Evolutionary conservation across 2,329 filamentous ascomycete species (phyloP).

Genomic region (Phialophora tarda): DNA sequence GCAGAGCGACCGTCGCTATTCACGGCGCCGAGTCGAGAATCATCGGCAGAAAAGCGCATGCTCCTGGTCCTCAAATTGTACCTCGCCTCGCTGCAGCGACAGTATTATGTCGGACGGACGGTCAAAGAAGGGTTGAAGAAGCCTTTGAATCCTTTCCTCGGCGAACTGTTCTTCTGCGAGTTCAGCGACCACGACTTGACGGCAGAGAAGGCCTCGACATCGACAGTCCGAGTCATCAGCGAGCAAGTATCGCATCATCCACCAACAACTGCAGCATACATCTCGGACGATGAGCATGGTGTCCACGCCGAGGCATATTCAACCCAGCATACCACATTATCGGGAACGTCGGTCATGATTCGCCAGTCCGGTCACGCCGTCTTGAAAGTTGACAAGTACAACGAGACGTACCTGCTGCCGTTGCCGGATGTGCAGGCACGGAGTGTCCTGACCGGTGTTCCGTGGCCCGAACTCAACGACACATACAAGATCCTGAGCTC

Average conservation of each 20-base stretch:
- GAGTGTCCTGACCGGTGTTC: constrained; percentile 53
- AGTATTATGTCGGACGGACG: constrained; percentile 54
- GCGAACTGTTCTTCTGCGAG: constrained; percentile 39
- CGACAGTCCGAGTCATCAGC: constrained; percentile 34
- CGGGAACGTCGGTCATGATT: constrained; percentile 35
- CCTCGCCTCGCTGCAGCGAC: constrained; percentile 88
- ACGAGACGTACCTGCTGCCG: constrained; percentile 38
- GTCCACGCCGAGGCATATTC: constrained; percentile 37
- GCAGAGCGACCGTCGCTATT: constrained; percentile 78
- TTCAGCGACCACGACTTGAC: constrained; percentile 34
- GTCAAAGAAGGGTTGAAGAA: constrained; percentile 38
- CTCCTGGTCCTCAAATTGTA: constrained; percentile 94
- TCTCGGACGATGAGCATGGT: constrained; percentile 37
- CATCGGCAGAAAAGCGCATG: constrained; percentile 79
- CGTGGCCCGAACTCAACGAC: constrained; percentile 46
- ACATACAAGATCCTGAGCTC: constrained; percentile 36
- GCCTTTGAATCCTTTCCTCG: constrained; percentile 39
- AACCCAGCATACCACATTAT: constrained; percentile 33
- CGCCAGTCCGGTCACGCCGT: constrained; percentile 37
- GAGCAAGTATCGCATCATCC: constrained; percentile 41
- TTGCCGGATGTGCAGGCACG: constrained; percentile 36
- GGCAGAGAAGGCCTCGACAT: constrained; percentile 27
- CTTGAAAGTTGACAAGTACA: constrained; percentile 37
- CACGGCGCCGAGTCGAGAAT: constrained; percentile 78
- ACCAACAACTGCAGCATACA: constrained; percentile 39